Evolutionary conservation across 2,329 filamentous ascomycete genomes (phyloP), one percentile per base, ranked within the genome.

Genomic region (Fusarium duplospermum): DNA sequence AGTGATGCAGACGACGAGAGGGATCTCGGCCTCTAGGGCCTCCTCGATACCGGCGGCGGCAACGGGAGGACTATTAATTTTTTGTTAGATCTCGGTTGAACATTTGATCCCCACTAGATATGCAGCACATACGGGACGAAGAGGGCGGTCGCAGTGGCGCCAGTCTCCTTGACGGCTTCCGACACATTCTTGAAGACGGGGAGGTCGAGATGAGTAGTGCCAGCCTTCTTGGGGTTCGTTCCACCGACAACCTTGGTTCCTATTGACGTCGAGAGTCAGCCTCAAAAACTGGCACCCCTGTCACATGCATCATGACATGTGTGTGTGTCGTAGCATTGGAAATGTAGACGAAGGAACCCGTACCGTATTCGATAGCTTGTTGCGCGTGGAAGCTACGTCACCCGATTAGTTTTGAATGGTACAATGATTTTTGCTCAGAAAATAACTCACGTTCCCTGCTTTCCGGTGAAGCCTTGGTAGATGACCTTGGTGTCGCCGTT

Each of bases 221-320:
- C 96, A 77, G 96, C 96, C 89, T 99, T 99, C 90, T 98, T 98
- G 83, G 96, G 96, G 89, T 98, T 98, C 82, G 96, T 98, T 83
- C 96, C 96, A 84, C 96, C 96, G 77, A 99, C 95, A 77, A 99
- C 94, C 84, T 98, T 96, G 80, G 96, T 99, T 84, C 96, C 94
- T 97, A 57, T 76, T 68, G 36, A 72, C 63, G 22, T 31, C 59
- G 36, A 61, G 64, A 69, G 71, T 82, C 67, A 82, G 81, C 68
- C 42, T 74, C 63, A 61, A 52, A 57, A 62, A 22, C 29, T 11
- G n/a, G 50, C 38, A 71, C 69, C 71, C 71, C 64, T 76, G 71
- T 76, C 73, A 76, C 66, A 77, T 76, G 67, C 70, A 76, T 78
- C 71, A 76, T 76, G 73, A 73, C 71, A 69, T 70, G 63, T 77